Conservation (phyloP, 495 filamentous ascomycete genomes). For the Rhypophila decipiens region DNA sequence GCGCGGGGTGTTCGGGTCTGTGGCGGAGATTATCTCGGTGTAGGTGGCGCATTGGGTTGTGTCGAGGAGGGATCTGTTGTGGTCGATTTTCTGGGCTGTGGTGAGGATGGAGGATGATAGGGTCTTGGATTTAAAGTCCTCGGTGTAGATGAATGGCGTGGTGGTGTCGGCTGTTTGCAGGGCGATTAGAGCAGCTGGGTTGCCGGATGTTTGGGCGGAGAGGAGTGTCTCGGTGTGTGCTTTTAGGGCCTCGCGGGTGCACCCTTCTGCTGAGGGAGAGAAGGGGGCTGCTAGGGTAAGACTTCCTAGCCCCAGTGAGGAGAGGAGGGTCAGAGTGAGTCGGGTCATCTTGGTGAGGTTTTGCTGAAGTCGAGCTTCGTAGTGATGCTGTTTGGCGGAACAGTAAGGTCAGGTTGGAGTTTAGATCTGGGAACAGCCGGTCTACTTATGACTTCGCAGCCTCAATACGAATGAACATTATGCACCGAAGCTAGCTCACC, state of each 20-base stretch:
- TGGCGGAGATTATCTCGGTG: conserved; percentile 44
- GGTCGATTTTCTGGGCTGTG: conserved; percentile 38
- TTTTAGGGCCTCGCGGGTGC: conserved; percentile 36
- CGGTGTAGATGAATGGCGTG: conserved; percentile 15
- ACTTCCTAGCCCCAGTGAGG: not conserved
- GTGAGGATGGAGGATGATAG: conserved; percentile 31
- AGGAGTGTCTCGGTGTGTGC: conserved; percentile 34
- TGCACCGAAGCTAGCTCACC: too few relatives aligned
- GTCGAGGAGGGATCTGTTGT: conserved; percentile 43
- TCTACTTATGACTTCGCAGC: too few relatives aligned
- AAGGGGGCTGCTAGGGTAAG: not conserved
- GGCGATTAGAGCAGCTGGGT: conserved; percentile 22
- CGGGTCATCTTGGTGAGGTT: too few relatives aligned
- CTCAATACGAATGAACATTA: too few relatives aligned
- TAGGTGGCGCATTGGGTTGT: conserved; percentile 45
- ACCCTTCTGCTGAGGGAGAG: conserved; percentile 13
- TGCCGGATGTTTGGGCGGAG: conserved; percentile 37
- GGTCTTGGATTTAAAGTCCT: conserved; percentile 28
- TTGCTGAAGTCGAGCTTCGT: too few relatives aligned
- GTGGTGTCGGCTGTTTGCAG: conserved; percentile 5
- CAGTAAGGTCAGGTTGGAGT: too few relatives aligned
- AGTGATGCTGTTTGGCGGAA: too few relatives aligned
- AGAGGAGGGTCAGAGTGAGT: not conserved
- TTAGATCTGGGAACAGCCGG: too few relatives aligned
- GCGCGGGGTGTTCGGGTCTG: conserved; percentile 32